phyloP scores from a whole-genome alignment of 148 eudicot genomes.

The Vaccinium vitisidaea region DNA sequence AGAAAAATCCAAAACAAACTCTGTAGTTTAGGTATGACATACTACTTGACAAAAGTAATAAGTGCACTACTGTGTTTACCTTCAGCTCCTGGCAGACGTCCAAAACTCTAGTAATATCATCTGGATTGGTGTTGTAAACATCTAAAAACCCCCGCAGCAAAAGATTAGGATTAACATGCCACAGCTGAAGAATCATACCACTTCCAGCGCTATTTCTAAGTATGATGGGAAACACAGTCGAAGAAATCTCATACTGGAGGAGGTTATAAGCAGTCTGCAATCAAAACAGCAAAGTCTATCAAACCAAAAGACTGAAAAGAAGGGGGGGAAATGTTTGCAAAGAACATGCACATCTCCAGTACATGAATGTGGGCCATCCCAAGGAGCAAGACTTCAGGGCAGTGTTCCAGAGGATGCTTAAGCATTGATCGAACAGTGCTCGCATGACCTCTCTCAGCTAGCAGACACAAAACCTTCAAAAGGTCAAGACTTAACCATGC shows the following conservation, averaged over 20 bases:
- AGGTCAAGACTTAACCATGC: constrained; percentile 91
- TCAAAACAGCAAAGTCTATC: constrained; percentile 13
- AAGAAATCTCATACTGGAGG: constrained; percentile 68
- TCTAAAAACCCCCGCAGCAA: constrained; percentile 69
- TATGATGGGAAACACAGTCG: constrained; percentile 52
- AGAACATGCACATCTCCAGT: constrained; percentile 19
- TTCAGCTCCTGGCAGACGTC: constrained; percentile 82
- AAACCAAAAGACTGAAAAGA: not conserved
- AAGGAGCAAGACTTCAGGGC: constrained; percentile 82
- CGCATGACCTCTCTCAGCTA: constrained; percentile 89
- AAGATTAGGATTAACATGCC: constrained; percentile 63
- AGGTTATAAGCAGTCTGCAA: constrained; percentile 85
- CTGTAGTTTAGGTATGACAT: not conserved
- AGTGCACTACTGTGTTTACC: constrained; percentile 35
- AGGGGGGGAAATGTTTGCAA: not conserved
- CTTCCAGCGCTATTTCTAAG: constrained; percentile 46
- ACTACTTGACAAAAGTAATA: not conserved
- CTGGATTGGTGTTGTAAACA: constrained; percentile 46
- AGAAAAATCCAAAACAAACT: not conserved
- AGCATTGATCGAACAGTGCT: constrained; percentile 64
- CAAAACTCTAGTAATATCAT: constrained; percentile 45
- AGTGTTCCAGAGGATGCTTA: constrained; percentile 70
- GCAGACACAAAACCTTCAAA: constrained; percentile 77
- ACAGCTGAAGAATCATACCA: constrained; percentile 56
- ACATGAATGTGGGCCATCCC: constrained; percentile 92